These are phyloP conservation scores for Paraphoma chrysanthemicola DNA, from an alignment of 2,329 filamentous ascomycete genomes.

Conservation along the genomic window DNA sequence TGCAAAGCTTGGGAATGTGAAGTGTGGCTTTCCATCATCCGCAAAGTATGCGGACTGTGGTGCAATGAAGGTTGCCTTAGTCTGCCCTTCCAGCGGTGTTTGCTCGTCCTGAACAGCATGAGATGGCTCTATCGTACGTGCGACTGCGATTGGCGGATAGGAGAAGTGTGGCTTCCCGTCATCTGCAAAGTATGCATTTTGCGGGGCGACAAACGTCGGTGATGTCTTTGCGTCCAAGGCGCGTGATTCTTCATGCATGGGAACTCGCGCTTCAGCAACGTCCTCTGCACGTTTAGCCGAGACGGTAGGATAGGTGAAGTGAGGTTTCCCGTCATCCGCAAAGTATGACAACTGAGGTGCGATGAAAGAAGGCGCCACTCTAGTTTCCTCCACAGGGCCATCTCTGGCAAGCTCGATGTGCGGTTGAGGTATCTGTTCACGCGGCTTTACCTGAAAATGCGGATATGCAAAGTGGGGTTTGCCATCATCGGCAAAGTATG, in stretches of 20 bases:
- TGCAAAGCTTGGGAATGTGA: background rate
- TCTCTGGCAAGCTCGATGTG: background rate
- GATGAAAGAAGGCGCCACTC: background rate
- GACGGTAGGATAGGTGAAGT: background rate
- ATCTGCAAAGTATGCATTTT: background rate
- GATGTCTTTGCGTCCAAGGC: background rate
- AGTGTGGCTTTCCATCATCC: conserved; percentile 2
- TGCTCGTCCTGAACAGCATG: too few species aligned
- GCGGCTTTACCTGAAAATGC: background rate
- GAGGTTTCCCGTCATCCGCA: conserved; percentile 11
- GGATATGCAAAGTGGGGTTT: conserved; percentile 8
- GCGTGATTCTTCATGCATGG: too few species aligned
- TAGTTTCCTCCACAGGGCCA: too few species aligned
- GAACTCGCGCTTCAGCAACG: too few species aligned
- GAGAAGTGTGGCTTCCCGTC: conserved; percentile 1
- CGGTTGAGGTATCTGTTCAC: background rate
- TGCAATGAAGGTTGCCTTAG: background rate
- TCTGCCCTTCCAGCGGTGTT: background rate
- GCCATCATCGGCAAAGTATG: conserved; percentile 12
- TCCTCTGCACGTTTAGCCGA: background rate
- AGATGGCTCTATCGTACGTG: too few species aligned
- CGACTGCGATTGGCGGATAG: background rate
- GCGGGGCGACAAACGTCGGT: background rate
- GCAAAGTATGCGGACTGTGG: background rate
- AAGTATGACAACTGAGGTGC: conserved; percentile 13